Evolutionary conservation across 768 basidiomycete genomes (phyloP), one percentile per base, ranked within the genome.

Genomic region (Lepiota brunneoincarnata): DNA sequence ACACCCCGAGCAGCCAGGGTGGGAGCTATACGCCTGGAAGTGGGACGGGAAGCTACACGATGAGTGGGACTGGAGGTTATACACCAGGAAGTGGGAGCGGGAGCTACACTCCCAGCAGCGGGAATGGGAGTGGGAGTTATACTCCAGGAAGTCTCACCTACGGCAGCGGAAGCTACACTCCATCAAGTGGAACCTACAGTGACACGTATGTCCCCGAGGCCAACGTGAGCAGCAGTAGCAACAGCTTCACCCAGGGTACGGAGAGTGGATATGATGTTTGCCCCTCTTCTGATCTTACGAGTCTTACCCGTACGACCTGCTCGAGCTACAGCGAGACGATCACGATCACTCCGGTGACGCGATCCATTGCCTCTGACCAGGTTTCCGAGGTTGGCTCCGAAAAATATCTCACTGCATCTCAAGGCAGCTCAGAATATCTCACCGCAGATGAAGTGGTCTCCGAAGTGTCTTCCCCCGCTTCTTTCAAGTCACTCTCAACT

Each of bases 231-330:
- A 62, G 59, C 36, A 61, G 57, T 15, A 55, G 57, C 36, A 60
- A 57, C 31, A 59, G 51, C 20, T 61, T 69, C 15, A 75, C 71
- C 14, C 72, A 68, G 15, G 75, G 74, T 14, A 74, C 73, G 59
- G 76, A 80, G 61, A 79, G 76, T 18, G 79, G 79, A 12, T 81
- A 80, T 58, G 78, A 82, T 58, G 64, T 82, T 14, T 82, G 80
- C 58, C 69, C 67, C 1, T 80, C 80, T 7, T 81, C 80, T 6
- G 80, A 81, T 58, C 62, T 80, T 21, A 76, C 74, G n/a, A 64
- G 65, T 43, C 63, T 67, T 10, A 68, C 67, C 2, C 72, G 70
- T 4, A 59, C 64, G 37, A 62, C 58, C 17, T 58, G 45, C 23
- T 63, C 63, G 17, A 68, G 62, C 21, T 62, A 62, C 10, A 60